Percentiles rank a stretch among this genome's conserved stretches.
Evolutionary conservation across 2,329 filamentous ascomycete genomes (phyloP).

Genomic region (Fusarium chlamydosporum): DNA sequence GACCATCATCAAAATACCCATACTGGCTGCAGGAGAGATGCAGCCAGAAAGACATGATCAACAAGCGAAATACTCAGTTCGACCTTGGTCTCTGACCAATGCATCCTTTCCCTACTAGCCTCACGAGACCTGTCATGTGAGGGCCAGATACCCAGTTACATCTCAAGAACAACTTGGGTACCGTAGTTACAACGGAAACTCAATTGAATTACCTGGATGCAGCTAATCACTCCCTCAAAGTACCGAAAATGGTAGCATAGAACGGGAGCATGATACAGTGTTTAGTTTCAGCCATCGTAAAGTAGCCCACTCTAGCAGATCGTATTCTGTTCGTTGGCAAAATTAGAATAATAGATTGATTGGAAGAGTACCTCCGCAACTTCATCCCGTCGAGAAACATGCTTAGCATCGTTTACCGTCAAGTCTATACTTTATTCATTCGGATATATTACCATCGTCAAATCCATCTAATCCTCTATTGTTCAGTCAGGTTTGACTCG

Average conservation of each 20-base stretch:
- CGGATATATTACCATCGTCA: neutral
- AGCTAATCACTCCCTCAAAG: neutral
- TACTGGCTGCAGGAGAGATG: slow-evolving; percentile 17
- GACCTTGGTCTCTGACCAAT: slow-evolving; percentile 4
- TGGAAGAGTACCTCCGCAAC: neutral
- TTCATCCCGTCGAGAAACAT: neutral
- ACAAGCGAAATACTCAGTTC: slow-evolving; percentile 24
- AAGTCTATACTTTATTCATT: slow-evolving; percentile 5
- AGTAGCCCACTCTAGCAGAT: neutral
- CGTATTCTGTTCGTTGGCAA: neutral
- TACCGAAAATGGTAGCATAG: neutral
- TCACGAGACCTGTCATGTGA: slow-evolving; percentile 23
- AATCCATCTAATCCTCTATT: slow-evolving; percentile 1
- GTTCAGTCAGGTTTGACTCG: neutral
- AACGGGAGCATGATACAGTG: neutral
- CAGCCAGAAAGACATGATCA: slow-evolving; percentile 37
- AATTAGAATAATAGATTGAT: neutral
- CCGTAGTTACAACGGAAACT: neutral
- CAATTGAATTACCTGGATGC: neutral
- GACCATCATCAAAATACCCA: slow-evolving; percentile 30
- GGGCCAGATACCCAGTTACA: neutral
- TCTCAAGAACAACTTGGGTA: neutral
- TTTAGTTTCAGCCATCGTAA: neutral
- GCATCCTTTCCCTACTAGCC: neutral
- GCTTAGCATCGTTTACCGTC: neutral